A percentile compares a stretch with the other conserved stretches of the same genome.
Evolutionary conservation across 2,329 filamentous ascomycete species (phyloP).

Genomic region (Thermothelomyces thermophilus): DNA sequence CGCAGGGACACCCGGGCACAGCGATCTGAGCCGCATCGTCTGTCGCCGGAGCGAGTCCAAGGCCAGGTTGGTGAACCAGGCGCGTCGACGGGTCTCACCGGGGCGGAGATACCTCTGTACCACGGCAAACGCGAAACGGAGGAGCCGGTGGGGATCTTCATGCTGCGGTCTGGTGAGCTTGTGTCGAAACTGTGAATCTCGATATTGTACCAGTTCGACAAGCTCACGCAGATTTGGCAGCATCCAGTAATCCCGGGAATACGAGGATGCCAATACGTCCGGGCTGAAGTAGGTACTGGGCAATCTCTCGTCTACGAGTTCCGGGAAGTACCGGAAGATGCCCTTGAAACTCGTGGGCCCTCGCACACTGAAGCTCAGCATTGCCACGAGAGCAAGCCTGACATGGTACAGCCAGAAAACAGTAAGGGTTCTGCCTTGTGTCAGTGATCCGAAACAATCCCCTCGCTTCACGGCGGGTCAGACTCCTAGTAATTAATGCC

Average conservation of each 20-base stretch:
- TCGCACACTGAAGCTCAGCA: not conserved
- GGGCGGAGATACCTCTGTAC: constrained; percentile 17
- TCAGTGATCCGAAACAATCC: not conserved
- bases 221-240: constrained; percentile 14
- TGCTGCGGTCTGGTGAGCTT: not conserved
- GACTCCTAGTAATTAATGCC: too few species aligned
- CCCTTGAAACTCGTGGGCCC: not conserved
- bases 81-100: constrained; percentile 13
- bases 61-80: constrained; percentile 19
- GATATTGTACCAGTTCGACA: not conserved
- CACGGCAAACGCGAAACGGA: constrained; percentile 16
- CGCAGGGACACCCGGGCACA: not conserved
- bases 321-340: constrained; percentile 7
- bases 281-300: constrained; percentile 14
- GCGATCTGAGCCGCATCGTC: constrained; percentile 11
- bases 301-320: constrained; percentile 10
- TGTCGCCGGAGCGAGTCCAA: constrained; percentile 14
- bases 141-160: constrained; percentile 9
- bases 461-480: too few species aligned
- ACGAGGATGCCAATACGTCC: constrained; percentile 8
- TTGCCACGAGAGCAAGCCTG: constrained; percentile 4
- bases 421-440: constrained; percentile 10
- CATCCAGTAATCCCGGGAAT: constrained; percentile 15
- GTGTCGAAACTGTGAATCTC: not conserved
- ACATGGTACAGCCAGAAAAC: constrained; percentile 23